Base-by-base conservation (phyloP, 2,329 filamentous ascomycete genomes). In the Paraphoma sp. region DNA sequence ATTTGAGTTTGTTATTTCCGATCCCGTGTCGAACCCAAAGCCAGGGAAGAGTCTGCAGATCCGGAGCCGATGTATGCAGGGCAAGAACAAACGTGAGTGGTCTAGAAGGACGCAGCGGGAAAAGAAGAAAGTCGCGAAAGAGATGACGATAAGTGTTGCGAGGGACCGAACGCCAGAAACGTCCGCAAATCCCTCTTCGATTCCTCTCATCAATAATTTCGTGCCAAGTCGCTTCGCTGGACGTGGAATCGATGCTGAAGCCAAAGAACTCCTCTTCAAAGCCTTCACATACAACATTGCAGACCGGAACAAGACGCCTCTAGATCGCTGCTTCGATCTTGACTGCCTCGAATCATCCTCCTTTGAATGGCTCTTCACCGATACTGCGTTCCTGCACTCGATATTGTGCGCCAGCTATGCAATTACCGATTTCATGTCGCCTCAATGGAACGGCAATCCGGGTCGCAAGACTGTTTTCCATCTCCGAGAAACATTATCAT, bases 21-120 rank as follows among this genome's bases (percentile, higher is more conserved):
- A 59, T 33, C 51, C 49, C 7, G 23, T 42, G 10, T 40, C 52
- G 8, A 60, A 54, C n/a, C 52, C 53, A 5, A 60, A 58, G 38
- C 47, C 56, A 7, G 55, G 43, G 16, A 55, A 63, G n/a, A 52
- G 57, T 23, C 33, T 42, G 9, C 55, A 53, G 12, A 64, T 66
- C 9, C 63, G 63, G 16, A 62, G 61, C 43, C 57, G 50, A 17
- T 64, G 63, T 41, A 62, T 66, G 63, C 59, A 60, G 36, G 63
- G 63, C 23, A 61, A 51, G 33, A 66, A 64, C 56, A 64, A 64
- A 45, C 63, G 61, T 8, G 59, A 53, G 33, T 53, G 42, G 7
- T 65, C 63, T 7, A 56, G 63, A 16, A 49, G 60, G 14, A 57
- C 56, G 3, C 23, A 53, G 28, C 45, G 45, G 18, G 51, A 60